These are phyloP conservation scores for Phylloboletellus chloephorus DNA, from an alignment of 1,284 basidiomycete species.

Conservation along the genomic window DNA sequence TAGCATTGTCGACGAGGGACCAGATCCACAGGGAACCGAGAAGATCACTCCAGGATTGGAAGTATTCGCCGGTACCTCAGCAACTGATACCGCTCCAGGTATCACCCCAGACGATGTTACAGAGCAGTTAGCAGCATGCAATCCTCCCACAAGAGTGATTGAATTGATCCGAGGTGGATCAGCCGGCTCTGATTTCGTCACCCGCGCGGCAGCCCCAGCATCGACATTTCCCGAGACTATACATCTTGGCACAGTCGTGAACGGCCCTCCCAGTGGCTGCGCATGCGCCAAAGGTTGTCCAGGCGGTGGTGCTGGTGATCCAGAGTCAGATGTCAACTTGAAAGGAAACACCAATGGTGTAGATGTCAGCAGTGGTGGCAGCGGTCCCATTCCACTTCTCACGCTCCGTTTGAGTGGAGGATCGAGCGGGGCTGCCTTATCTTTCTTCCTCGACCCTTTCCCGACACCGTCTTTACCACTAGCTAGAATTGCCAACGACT, in stretches of 20 bases:
- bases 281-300: conserved; percentile 5
- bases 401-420: conserved; percentile 62
- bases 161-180: conserved; percentile 5
- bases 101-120: conserved; percentile 1
- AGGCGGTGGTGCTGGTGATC: background rate
- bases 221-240: background rate
- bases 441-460: conserved; percentile 45
- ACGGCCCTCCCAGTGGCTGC: background rate
- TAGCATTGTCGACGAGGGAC: conserved; percentile 11
- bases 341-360: conserved; percentile 43
- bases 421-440: conserved; percentile 45
- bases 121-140: conserved; percentile 1
- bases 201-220: background rate
- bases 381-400: conserved; percentile 49
- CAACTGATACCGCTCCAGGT: background rate
- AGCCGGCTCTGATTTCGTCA: conserved; percentile 5
- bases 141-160: background rate
- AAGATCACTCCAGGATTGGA: conserved; percentile 1
- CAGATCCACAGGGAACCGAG: background rate
- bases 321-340: conserved; percentile 13
- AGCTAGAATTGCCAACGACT: conserved; percentile 4
- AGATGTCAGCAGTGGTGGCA: conserved; percentile 63
- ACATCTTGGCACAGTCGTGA: conserved; percentile 7
- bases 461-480: conserved; percentile 31
- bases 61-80: background rate